Evolutionary conservation across 768 basidiomycete genomes (phyloP).

Genomic region (Mycena rosella): DNA sequence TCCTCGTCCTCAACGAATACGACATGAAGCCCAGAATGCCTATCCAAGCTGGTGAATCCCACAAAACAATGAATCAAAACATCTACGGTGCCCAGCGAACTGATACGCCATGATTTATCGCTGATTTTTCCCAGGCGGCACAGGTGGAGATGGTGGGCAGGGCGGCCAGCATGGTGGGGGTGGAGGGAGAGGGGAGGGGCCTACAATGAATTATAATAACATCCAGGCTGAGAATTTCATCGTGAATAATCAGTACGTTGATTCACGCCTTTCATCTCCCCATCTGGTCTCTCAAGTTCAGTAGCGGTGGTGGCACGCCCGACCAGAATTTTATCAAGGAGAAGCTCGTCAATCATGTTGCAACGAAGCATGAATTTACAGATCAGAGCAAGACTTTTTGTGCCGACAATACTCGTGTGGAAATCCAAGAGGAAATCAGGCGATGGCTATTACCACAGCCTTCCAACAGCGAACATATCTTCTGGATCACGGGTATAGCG

Average conservation of each 20-base stretch:
- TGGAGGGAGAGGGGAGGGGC: neutral
- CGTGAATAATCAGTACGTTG: constrained; percentile 1
- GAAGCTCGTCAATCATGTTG: constrained; percentile 17
- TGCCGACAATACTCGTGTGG: constrained; percentile 7
- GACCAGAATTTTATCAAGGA: constrained; percentile 6
- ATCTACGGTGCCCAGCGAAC: constrained; percentile 6
- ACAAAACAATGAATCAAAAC: constrained; percentile 1
- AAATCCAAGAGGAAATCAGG: neutral
- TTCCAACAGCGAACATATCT: constrained; percentile 4
- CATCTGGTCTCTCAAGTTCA: constrained; percentile 8
- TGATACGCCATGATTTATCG: neutral
- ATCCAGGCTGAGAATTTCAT: neutral
- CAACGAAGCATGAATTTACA: constrained; percentile 13
- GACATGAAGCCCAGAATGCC: constrained; percentile 6
- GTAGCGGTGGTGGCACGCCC: neutral
- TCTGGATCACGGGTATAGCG: constrained; percentile 18
- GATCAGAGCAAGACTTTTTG: constrained; percentile 26
- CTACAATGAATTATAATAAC: neutral
- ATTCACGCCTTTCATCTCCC: constrained; percentile 9
- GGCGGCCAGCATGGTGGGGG: constrained; percentile 1
- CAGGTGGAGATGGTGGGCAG: constrained; percentile 6
- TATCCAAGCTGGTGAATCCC: neutral
- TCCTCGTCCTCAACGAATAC: neutral
- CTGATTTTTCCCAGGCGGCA: constrained; percentile 14
- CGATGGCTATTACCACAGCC: constrained; percentile 9